phyloP scores from a whole-genome alignment of 2,329 filamentous ascomycete genomes.

The Neofusicoccum umdonicola region DNA sequence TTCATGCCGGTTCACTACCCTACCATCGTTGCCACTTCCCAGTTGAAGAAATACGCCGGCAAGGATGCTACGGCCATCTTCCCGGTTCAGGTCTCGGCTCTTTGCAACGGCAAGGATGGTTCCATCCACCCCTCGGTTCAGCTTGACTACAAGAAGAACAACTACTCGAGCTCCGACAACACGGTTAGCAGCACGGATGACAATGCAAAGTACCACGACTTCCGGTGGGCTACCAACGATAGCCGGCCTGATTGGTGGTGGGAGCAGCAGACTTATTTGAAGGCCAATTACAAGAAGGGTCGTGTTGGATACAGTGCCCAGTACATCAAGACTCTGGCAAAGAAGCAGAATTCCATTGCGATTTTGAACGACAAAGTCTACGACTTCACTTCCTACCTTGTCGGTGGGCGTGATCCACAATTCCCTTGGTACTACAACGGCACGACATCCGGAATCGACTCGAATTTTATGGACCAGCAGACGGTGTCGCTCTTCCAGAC shows the following conservation, averaged over 20 bases:
- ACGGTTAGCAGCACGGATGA: slow-evolving; percentile 65
- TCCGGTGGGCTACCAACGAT: slow-evolving; percentile 79
- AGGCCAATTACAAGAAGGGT: slow-evolving; percentile 78
- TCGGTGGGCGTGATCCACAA: slow-evolving; percentile 62
- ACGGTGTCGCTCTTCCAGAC: slow-evolving; percentile 76
- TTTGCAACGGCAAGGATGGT: slow-evolving; percentile 77
- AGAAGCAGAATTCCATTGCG: slow-evolving; percentile 66
- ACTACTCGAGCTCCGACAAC: slow-evolving; percentile 66
- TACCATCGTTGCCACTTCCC: slow-evolving; percentile 57
- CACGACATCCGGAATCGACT: slow-evolving; percentile 38
- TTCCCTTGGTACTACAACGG: slow-evolving; percentile 28
- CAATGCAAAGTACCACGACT: slow-evolving; percentile 87
- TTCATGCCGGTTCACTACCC: slow-evolving; percentile 81
- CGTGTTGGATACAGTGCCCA: slow-evolving; percentile 77
- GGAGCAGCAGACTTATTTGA: slow-evolving; percentile 79
- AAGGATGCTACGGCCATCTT: slow-evolving; percentile 85
- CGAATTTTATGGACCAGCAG: slow-evolving; percentile 75
- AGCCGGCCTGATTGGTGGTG: slow-evolving; percentile 87
- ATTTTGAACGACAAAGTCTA: slow-evolving; percentile 80
- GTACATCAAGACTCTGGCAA: slow-evolving; percentile 71
- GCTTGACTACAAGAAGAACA: slow-evolving; percentile 77
- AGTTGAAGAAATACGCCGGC: slow-evolving; percentile 78
- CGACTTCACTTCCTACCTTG: slow-evolving; percentile 80
- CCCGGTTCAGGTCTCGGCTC: slow-evolving; percentile 87
- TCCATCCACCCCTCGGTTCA: slow-evolving; percentile 70